Percentiles rank a stretch among this genome's conserved stretches.
Evolutionary conservation across 805 yeast species (phyloP).

Genomic region (Cyberlindnera sargentensis): DNA sequence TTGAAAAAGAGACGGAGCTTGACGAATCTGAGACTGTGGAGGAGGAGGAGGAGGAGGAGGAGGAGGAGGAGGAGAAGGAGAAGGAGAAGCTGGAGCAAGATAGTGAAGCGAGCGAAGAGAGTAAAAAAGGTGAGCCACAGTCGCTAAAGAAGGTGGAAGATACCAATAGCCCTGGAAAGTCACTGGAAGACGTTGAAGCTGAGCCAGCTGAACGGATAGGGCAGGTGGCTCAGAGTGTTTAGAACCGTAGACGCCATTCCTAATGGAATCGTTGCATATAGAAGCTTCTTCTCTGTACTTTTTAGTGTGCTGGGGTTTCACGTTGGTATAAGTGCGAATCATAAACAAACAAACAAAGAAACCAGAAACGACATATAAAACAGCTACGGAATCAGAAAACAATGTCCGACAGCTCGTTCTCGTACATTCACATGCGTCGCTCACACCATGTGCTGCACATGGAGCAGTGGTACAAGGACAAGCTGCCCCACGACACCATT

Average conservation of each 20-base stretch:
- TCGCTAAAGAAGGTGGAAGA: no score
- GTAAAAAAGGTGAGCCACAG: no score
- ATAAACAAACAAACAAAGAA: no score
- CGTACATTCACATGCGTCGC: conserved; percentile 16
- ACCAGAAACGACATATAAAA: neutral
- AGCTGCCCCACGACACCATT: conserved; percentile 22
- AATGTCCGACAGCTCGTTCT: conserved; percentile 1
- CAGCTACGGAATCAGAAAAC: neutral
- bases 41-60: neutral
- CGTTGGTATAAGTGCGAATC: no score
- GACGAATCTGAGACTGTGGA: neutral
- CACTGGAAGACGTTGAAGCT: no score
- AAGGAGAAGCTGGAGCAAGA: neutral
- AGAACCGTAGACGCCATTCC: no score
- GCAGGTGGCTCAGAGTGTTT: no score
- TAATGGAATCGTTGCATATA: no score
- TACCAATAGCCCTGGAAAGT: no score
- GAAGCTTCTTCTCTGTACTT: no score
- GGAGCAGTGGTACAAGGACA: conserved; percentile 26
- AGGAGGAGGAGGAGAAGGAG: neutral
- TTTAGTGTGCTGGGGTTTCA: no score
- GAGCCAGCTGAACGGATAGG: no score
- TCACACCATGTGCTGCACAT: conserved; percentile 27
- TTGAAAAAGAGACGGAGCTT: neutral
- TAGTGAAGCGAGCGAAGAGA: neutral